Conservation (phyloP, 73 alveolate species). For the Paramecium sexaurelia region DNA sequence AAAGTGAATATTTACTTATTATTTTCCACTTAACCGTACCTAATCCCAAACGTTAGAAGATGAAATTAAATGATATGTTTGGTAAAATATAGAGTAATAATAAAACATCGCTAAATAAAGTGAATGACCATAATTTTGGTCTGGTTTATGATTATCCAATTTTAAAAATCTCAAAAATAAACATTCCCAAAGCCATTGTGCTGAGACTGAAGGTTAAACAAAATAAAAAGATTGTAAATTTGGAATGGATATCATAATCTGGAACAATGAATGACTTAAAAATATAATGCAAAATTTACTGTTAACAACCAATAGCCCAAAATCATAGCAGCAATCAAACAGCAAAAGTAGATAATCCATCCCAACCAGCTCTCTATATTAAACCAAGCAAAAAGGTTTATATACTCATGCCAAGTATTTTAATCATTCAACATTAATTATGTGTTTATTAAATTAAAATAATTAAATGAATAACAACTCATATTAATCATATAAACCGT, state of each 20-base stretch:
- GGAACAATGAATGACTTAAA: conserved; percentile 20
- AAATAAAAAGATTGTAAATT: neutral
- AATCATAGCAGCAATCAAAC: neutral
- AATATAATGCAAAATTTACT: neutral
- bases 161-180: conserved; percentile 31
- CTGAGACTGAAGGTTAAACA: conserved; percentile 26
- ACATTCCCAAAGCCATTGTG: conserved; percentile 25
- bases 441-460: neutral
- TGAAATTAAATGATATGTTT: neutral
- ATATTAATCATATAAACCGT: neutral
- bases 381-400: neutral
- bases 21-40: too few species aligned
- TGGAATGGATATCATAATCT: conserved; percentile 47
- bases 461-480: conserved; percentile 7
- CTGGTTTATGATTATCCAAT: neutral
- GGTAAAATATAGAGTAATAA: neutral
- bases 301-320: conserved; percentile 32
- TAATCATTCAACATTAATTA: neutral
- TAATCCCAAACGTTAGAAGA: neutral
- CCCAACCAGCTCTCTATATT: neutral
- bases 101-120: neutral
- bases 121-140: conserved; percentile 1
- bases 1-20: neutral
- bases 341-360: neutral
- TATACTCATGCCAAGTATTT: neutral